Evolutionary conservation across 1,284 basidiomycete genomes (phyloP).

Genomic region (Pseudozyma pruni): DNA sequence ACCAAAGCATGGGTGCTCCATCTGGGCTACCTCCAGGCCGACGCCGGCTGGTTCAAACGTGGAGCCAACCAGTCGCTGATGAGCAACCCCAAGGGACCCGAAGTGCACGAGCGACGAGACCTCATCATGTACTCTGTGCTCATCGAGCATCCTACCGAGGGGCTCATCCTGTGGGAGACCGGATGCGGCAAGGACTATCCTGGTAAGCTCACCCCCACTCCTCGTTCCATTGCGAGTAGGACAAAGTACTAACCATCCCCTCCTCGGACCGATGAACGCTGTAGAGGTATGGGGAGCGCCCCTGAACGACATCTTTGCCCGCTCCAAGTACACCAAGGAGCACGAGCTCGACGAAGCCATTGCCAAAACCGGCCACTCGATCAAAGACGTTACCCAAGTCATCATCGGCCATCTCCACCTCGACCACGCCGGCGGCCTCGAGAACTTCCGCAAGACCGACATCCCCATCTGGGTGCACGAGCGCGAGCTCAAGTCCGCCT

Average conservation of each 20-base stretch:
- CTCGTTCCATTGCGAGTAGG: too few relatives aligned
- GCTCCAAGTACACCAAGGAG: conserved; percentile 39
- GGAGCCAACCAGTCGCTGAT: conserved; percentile 55
- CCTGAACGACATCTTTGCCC: conserved; percentile 52
- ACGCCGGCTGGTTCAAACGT: conserved; percentile 62
- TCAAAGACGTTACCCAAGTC: conserved; percentile 55
- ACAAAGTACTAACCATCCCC: too few relatives aligned
- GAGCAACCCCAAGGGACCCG: conserved; percentile 46
- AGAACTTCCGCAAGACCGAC: conserved; percentile 50
- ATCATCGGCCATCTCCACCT: conserved; percentile 58
- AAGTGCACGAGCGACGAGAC: conserved; percentile 45
- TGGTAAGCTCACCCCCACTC: conserved; percentile 9
- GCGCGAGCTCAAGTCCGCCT: conserved; percentile 56
- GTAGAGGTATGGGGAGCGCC: conserved; percentile 43
- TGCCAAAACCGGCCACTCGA: conserved; percentile 53
- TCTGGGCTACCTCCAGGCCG: conserved; percentile 61
- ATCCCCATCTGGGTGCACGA: conserved; percentile 64
- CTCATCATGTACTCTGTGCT: conserved; percentile 57
- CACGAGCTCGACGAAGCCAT: conserved; percentile 65
- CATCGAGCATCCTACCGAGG: conserved; percentile 64
- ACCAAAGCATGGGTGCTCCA: conserved; percentile 62
- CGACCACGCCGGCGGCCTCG: conserved; percentile 63
- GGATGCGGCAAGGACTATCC: conserved; percentile 60
- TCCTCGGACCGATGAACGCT: too few relatives aligned
- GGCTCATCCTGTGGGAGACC: conserved; percentile 64